These are phyloP conservation scores for Simmondsia chinensis DNA, from an alignment of 148 eudicot genomes.

Conservation along the genomic window DNA sequence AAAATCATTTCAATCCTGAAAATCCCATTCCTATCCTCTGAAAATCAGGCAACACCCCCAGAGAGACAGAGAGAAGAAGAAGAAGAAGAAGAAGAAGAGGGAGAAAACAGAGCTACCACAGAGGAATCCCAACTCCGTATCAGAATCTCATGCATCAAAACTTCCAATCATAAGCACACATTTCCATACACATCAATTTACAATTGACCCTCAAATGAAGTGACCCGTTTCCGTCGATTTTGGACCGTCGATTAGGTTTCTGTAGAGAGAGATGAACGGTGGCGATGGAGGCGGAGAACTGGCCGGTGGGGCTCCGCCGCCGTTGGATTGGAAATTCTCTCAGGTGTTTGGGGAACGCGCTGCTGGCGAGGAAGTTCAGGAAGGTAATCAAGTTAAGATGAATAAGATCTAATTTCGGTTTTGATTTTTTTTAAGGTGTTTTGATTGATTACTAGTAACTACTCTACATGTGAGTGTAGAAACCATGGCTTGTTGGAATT, in stretches of 20 bases:
- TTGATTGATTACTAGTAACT: background rate
- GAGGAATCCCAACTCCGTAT: conserved; percentile 12
- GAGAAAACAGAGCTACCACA: background rate
- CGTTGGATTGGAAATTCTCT: conserved; percentile 88
- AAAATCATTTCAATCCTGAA: too few relatives aligned
- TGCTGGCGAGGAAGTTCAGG: conserved; percentile 93
- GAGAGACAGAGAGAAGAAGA: conserved; percentile 5
- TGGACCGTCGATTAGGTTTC: too few relatives aligned
- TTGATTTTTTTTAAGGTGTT: background rate
- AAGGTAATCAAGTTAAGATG: conserved; percentile 47
- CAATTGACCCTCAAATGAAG: too few relatives aligned
- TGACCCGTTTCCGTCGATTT: too few relatives aligned
- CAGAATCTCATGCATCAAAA: too few relatives aligned
- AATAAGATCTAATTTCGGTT: too few relatives aligned
- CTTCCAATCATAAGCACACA: too few relatives aligned
- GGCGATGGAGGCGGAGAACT: conserved; percentile 28
- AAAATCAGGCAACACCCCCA: conserved; percentile 1
- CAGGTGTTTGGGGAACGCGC: conserved; percentile 91
- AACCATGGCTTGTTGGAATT: too few relatives aligned
- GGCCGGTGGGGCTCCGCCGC: conserved; percentile 36
- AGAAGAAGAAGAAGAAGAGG: background rate
- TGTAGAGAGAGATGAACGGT: conserved; percentile 44
- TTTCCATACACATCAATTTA: too few relatives aligned
- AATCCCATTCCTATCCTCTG: conserved; percentile 28
- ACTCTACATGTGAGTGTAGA: too few relatives aligned